phyloP scores from a whole-genome alignment of 1,284 basidiomycete species.

The Fomitiporia mediterranea region DNA sequence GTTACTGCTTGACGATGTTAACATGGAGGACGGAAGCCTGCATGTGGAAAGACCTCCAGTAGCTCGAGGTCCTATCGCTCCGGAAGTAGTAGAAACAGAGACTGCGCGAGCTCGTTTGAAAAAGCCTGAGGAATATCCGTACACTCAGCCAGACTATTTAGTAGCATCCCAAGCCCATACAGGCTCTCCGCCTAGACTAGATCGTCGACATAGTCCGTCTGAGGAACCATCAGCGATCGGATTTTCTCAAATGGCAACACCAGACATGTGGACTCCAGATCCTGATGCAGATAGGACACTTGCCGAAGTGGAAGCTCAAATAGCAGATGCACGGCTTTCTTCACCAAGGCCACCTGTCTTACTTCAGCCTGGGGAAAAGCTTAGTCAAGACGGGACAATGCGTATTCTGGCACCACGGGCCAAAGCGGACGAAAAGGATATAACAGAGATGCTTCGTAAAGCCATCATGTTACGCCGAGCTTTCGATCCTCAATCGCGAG shows the following conservation, averaged over 20 bases:
- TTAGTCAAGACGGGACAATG: constrained; percentile 2
- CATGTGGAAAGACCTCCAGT: background rate
- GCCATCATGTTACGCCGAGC: constrained; percentile 56
- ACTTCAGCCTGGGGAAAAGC: background rate
- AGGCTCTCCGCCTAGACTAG: background rate
- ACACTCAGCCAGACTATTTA: background rate
- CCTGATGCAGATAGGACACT: constrained; percentile 2
- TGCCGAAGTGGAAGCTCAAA: constrained; percentile 2
- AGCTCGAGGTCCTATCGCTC: background rate
- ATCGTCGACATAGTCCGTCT: background rate
- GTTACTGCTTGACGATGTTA: background rate
- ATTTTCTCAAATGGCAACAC: constrained; percentile 2
- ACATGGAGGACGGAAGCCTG: background rate
- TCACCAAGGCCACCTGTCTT: constrained; percentile 6
- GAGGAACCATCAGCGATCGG: background rate
- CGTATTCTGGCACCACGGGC: constrained; percentile 9
- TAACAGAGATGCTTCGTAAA: constrained; percentile 54
- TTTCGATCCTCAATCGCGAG: constrained; percentile 53
- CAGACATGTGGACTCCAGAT: constrained; percentile 9
- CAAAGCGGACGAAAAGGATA: constrained; percentile 37
- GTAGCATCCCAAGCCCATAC: background rate
- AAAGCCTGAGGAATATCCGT: background rate
- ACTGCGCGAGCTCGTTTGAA: background rate
- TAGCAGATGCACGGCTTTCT: background rate
- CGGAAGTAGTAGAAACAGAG: background rate